These are phyloP conservation scores for Cytospora paraplurivora DNA, from an alignment of 2,329 filamentous ascomycete species.

Conservation along the genomic window DNA sequence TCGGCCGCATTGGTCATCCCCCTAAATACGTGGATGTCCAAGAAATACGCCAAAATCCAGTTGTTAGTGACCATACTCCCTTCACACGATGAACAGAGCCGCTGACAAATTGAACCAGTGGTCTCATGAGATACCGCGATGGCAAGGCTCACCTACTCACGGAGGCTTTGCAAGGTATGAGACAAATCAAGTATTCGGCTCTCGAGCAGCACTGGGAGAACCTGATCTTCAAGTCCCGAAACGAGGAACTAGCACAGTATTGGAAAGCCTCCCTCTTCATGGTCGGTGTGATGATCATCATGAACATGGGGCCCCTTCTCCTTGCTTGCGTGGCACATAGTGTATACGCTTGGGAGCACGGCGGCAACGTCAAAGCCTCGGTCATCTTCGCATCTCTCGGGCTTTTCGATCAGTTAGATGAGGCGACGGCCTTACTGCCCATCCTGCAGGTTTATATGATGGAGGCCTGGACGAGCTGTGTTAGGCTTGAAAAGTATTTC, in stretches of 20 bases:
- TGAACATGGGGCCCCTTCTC: slow-evolving; percentile 39
- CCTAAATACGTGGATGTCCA: slow-evolving; percentile 36
- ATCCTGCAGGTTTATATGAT: slow-evolving; percentile 40
- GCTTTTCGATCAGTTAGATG: slow-evolving; percentile 41
- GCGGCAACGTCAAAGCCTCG: slow-evolving; percentile 38
- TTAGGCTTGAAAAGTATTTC: slow-evolving; percentile 40
- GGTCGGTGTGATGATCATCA: slow-evolving; percentile 36
- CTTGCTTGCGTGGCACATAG: slow-evolving; percentile 39
- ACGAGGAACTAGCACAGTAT: slow-evolving; percentile 40
- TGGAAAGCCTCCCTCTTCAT: slow-evolving; percentile 38
- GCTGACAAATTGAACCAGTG: slow-evolving; percentile 12
- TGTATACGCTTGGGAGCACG: slow-evolving; percentile 39
- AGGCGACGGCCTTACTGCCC: slow-evolving; percentile 38
- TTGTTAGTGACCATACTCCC: slow-evolving; percentile 26
- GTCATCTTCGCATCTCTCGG: slow-evolving; percentile 42
- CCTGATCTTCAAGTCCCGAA: slow-evolving; percentile 39
- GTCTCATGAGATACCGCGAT: slow-evolving; percentile 41
- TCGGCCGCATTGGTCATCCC: slow-evolving; percentile 36
- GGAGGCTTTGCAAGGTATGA: slow-evolving; percentile 42
- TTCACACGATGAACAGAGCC: neutral
- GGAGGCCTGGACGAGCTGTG: slow-evolving; percentile 42
- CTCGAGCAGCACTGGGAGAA: slow-evolving; percentile 40
- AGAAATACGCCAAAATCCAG: slow-evolving; percentile 37
- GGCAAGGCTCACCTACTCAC: slow-evolving; percentile 40
- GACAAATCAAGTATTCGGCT: slow-evolving; percentile 43